Percentiles rank a stretch among this genome's conserved stretches.
Evolutionary conservation across 345 rosid species (phyloP).

Genomic region (Microcos paniculata): DNA sequence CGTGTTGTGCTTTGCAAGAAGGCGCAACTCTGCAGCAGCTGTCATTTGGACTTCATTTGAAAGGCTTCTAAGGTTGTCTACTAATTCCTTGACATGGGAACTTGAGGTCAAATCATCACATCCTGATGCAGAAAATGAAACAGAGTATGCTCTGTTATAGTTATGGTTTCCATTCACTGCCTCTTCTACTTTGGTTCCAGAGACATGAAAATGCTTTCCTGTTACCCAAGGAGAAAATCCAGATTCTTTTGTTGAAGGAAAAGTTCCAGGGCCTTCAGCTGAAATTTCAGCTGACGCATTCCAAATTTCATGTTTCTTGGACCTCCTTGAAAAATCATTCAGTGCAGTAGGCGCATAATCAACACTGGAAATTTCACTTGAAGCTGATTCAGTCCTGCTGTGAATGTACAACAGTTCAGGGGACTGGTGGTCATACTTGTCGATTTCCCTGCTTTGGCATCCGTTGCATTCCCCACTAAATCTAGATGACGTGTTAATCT

Average conservation of each 20-base stretch:
- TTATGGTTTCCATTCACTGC: conserved; percentile 32
- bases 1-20: conserved; percentile 63
- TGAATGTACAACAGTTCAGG: conserved; percentile 60
- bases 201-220: conserved; percentile 28
- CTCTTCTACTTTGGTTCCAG: conserved; percentile 35
- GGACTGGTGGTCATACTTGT: conserved; percentile 45
- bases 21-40: conserved; percentile 86
- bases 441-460: conserved; percentile 42
- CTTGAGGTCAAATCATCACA: conserved; percentile 44
- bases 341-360: conserved; percentile 54
- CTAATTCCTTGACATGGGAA: conserved; percentile 52
- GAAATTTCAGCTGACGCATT: conserved; percentile 30
- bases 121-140: conserved; percentile 33
- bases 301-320: conserved; percentile 27
- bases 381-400: conserved; percentile 80
- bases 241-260: conserved; percentile 36
- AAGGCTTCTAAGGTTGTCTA: conserved; percentile 63
- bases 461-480: conserved; percentile 40
- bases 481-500: conserved; percentile 46
- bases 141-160: conserved; percentile 25
- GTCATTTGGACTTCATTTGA: conserved; percentile 49
- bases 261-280: conserved; percentile 26
- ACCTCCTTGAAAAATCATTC: conserved; percentile 33
- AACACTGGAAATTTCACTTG: conserved; percentile 66
- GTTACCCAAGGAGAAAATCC: conserved; percentile 42